Percentiles rank a stretch among this genome's conserved stretches.
Conservation (phyloP, 352 stramenopile genomes). For the Phytophthora ramorum region DNA sequence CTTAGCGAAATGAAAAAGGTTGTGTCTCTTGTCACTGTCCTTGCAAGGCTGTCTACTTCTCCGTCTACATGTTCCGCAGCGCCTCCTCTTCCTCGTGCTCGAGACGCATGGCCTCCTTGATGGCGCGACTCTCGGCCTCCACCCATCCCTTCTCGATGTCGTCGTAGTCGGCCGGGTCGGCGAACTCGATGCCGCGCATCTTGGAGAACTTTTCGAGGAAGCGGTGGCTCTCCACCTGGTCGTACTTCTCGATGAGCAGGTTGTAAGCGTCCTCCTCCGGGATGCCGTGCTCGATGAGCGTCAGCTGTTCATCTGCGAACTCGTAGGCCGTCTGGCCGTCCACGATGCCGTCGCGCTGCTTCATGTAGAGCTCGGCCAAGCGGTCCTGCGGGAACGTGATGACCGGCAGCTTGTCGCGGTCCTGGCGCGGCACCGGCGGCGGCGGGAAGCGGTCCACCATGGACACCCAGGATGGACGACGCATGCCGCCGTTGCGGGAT, state of each 20-base stretch:
- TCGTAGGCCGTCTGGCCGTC: slow-evolving; percentile 87
- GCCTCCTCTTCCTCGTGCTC: slow-evolving; percentile 85
- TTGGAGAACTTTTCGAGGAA: slow-evolving; percentile 87
- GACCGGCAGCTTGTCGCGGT: slow-evolving; percentile 76
- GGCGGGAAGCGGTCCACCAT: slow-evolving; percentile 83
- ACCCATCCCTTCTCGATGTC: slow-evolving; percentile 86
- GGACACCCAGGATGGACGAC: slow-evolving; percentile 68
- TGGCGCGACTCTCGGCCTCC: slow-evolving; percentile 75
- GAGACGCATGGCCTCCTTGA: slow-evolving; percentile 88
- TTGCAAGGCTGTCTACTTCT: slow-evolving; percentile 2
- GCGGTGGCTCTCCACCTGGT: slow-evolving; percentile 79
- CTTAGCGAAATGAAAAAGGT: slow-evolving; percentile 1
- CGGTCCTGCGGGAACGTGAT: slow-evolving; percentile 89
- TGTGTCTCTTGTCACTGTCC: neutral
- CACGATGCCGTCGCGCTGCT: slow-evolving; percentile 67
- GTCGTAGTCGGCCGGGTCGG: slow-evolving; percentile 77
- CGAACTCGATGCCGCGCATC: slow-evolving; percentile 83
- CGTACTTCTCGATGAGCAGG: slow-evolving; percentile 87
- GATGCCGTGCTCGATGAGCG: slow-evolving; percentile 84
- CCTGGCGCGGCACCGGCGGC: slow-evolving; percentile 71
- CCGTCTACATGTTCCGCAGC: slow-evolving; percentile 66
- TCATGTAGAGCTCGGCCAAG: slow-evolving; percentile 85
- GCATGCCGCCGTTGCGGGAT: slow-evolving; percentile 83
- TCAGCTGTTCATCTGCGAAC: slow-evolving; percentile 88
- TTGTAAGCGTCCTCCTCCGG: slow-evolving; percentile 82